Percentiles rank a stretch among this genome's conserved stretches.
These are phyloP conservation scores for Crithidia acanthocephali DNA, from an alignment of 208 protist species.

Conservation along the genomic window DNA sequence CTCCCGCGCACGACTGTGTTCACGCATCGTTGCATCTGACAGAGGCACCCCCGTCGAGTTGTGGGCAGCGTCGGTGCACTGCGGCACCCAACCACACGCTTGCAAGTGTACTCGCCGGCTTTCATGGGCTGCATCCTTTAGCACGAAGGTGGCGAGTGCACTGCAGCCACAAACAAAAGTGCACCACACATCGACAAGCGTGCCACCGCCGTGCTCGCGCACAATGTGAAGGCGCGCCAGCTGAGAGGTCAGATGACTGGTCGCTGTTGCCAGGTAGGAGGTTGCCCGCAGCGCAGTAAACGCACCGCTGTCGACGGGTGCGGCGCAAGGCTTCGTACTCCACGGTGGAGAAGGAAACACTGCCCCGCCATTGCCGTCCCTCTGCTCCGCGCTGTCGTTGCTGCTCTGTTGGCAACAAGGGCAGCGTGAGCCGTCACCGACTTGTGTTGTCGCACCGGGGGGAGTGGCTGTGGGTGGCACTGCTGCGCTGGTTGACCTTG, in stretches of 20 bases:
- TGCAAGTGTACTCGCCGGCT: not conserved
- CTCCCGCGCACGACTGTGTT: too few species aligned
- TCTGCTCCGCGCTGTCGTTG: not conserved
- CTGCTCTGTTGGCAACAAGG: not conserved
- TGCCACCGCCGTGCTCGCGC: not conserved
- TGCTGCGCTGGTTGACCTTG: not conserved
- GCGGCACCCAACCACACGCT: constrained; percentile 2
- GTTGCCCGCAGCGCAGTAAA: constrained; percentile 1
- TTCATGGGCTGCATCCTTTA: not conserved
- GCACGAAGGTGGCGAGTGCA: constrained; percentile 24
- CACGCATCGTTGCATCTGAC: too few species aligned
- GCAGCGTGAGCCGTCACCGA: not conserved
- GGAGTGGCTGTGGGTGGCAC: not conserved
- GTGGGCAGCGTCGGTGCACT: too few species aligned
- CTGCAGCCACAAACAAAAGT: constrained; percentile 25
- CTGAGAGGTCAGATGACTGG: not conserved
- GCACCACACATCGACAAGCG: constrained; percentile 20
- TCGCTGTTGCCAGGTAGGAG: not conserved
- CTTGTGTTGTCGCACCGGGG: too few species aligned
- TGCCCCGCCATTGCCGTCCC: too few species aligned
- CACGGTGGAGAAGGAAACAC: not conserved
- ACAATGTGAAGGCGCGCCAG: constrained; percentile 6
- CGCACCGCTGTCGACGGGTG: not conserved
- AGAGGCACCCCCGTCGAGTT: too few species aligned
- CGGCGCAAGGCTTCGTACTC: not conserved